Percentiles rank a stretch among this genome's conserved stretches.
phyloP scores from a whole-genome alignment of 1,284 basidiomycete species.

The Testicularia cyperi region DNA sequence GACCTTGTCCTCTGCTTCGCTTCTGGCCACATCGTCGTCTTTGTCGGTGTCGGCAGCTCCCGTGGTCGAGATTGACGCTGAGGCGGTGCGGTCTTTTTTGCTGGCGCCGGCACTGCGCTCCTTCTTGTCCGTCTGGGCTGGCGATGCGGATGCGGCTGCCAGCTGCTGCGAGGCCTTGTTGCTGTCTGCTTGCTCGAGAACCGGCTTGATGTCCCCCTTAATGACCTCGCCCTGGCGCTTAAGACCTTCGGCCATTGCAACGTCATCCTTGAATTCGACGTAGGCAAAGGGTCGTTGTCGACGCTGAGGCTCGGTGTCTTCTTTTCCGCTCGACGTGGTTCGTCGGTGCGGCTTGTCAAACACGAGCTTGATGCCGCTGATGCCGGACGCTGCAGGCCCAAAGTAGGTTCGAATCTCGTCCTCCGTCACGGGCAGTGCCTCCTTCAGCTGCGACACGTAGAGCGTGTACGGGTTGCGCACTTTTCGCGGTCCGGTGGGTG shows the following conservation, averaged over 20 bases:
- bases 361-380: slow-evolving; percentile 38
- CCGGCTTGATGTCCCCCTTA: slow-evolving; percentile 18
- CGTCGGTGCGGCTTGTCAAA: slow-evolving; percentile 38
- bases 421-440: slow-evolving; percentile 46
- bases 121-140: not conserved
- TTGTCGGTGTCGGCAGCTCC: slow-evolving; percentile 9
- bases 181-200: slow-evolving; percentile 33
- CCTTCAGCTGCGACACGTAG: slow-evolving; percentile 46
- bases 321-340: slow-evolving; percentile 16
- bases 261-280: slow-evolving; percentile 39
- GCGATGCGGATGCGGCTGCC: not conserved
- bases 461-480: slow-evolving; percentile 33
- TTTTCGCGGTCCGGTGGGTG: slow-evolving; percentile 11
- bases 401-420: slow-evolving; percentile 45
- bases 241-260: slow-evolving; percentile 27
- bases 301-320: slow-evolving; percentile 19
- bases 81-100: too few species aligned
- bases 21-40: slow-evolving; percentile 9
- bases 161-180: slow-evolving; percentile 14
- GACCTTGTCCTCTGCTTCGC: not conserved
- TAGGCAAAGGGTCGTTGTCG: slow-evolving; percentile 41
- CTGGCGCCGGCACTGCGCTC: not conserved
- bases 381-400: slow-evolving; percentile 39
- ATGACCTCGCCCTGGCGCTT: slow-evolving; percentile 29
- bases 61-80: too few species aligned